Evolutionary conservation across 78 protist species (phyloP).

Genomic region (Pigoraptor vietnamica): DNA sequence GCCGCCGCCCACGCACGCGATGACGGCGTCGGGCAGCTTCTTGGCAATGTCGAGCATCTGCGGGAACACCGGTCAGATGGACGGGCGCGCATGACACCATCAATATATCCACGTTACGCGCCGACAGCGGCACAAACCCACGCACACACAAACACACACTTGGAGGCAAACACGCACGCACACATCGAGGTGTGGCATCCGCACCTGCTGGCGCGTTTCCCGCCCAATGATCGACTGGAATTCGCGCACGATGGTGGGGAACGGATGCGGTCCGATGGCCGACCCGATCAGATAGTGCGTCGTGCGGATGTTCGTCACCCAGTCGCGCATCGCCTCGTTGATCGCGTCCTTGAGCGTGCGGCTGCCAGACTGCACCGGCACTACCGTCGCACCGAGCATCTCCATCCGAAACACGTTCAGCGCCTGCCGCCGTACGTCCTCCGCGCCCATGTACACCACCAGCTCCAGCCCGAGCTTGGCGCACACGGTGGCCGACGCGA

Average conservation of each 20-base stretch:
- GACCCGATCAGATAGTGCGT: slow-evolving; percentile 78
- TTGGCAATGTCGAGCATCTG: slow-evolving; percentile 52
- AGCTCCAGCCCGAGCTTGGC: slow-evolving; percentile 69
- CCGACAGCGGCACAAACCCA: background rate
- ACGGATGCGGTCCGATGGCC: slow-evolving; percentile 91
- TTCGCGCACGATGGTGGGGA: slow-evolving; percentile 84
- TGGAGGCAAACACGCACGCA: background rate
- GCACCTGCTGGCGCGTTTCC: slow-evolving; percentile 45
- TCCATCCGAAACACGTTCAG: slow-evolving; percentile 86
- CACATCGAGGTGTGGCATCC: background rate
- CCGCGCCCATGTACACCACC: slow-evolving; percentile 47
- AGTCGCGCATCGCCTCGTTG: slow-evolving; percentile 82
- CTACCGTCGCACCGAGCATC: slow-evolving; percentile 73
- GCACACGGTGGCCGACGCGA: slow-evolving; percentile 81
- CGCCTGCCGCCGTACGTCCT: slow-evolving; percentile 56
- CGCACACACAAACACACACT: background rate
- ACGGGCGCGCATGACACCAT: background rate
- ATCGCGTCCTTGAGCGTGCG: slow-evolving; percentile 69
- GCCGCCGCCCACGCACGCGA: slow-evolving; percentile 95
- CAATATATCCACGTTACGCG: background rate
- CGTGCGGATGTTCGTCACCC: slow-evolving; percentile 55
- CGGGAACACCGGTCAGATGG: background rate
- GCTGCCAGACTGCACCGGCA: slow-evolving; percentile 48
- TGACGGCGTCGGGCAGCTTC: slow-evolving; percentile 67
- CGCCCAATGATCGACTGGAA: slow-evolving; percentile 78